Base-by-base conservation (phyloP, 148 eudicot genomes). In the Chenopodium formosanum region DNA sequence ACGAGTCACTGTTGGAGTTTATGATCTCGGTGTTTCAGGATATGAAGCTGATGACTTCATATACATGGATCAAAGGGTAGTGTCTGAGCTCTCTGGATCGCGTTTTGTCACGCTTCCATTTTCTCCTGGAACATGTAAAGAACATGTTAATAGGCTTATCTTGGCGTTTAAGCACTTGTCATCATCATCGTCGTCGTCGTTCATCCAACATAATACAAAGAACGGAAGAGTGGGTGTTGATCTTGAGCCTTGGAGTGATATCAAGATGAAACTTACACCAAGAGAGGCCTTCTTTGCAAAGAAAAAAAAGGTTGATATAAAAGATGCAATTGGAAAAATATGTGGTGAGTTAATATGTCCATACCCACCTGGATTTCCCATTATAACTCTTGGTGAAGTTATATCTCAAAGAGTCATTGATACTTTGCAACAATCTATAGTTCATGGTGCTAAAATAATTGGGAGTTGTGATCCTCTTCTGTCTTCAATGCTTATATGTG, bases 381-480 rank as follows among this genome's bases (percentile, higher is more conserved):
- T 56, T 56, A 16, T 12, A 19, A 16, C 62, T 10, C 62, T 19
- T 11, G 62, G 62, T 2, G 62, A 56, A 14, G 60, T 53, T 1
- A 12, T 53, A 12, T 23, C 75, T 0, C 52, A 34, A 4, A 79
- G 60, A n/a, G 75, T 65, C 3, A 1, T 79, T 2, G 11, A 79
- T 4, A 79, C 58, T 62, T 13, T 70, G 2, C 12, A 22, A 11
- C 75, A 70, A 70, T 64, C 68, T 70, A 56, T 53, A 53, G 50
- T 60, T 79, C 67, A 83, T 25, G 92, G 96, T 80, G 93, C 85
- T 25, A 65, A 81, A 17, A 82, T 90, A 34, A 88, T 78, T 37
- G 93, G 96, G 34, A 92, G 89, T 74, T 80, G 87, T 47, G 91
- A 91, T 82, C 83, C 83, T 85, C 67, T 12, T 7, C 88, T 90